Base-by-base conservation (phyloP, 2,329 filamentous ascomycete genomes). In the Monosporascus sp. region DNA sequence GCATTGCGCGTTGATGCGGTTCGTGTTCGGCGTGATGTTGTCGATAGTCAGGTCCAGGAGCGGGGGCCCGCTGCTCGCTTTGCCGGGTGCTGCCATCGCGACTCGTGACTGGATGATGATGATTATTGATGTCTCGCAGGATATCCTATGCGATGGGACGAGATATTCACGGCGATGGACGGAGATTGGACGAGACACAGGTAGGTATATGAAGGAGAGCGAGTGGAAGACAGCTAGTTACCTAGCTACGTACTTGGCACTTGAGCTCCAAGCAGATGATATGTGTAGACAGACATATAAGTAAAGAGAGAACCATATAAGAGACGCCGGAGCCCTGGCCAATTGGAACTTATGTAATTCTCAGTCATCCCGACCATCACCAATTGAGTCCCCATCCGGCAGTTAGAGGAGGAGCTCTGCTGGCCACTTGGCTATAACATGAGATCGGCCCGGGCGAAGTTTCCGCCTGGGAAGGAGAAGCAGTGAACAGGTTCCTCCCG, bases 21-120 rank as follows among this genome's bases (percentile, higher is more conserved):
- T 78, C 35, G 87, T 85, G 64, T 91, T 91, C 49, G 87, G 81
- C 51, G 88, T 91, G 70, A 91, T 91, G 70, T 91, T 91, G 65
- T 90, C 86, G 59, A 87, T 86, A 1, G 85, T 91, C 37, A 91
- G 76, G 70, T 91, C 84, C 66, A 86, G 86, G 68, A 87, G 73
- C 7, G 74, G 72, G 53, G 81, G 81, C 46, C 31, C 31, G 31
- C 5, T 35, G 31, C 5, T 35, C 31, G 49, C 56, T 28, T 62
- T 57, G 0, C 4, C 6, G 46, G 43, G 48, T 17, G 63, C 46
- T 43, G 64, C 57, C 65, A 67, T 68, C 31, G 43, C 58, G 53
- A 46, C 18, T 22, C 20, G 24, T 46, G 9, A 18, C 15, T 41
- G 24, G 28, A n/a, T 22, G 18, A 37, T 24, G 26, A 28, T 31